Conservation (phyloP, 208 protist genomes). For the Porcisia hertigi region DNA sequence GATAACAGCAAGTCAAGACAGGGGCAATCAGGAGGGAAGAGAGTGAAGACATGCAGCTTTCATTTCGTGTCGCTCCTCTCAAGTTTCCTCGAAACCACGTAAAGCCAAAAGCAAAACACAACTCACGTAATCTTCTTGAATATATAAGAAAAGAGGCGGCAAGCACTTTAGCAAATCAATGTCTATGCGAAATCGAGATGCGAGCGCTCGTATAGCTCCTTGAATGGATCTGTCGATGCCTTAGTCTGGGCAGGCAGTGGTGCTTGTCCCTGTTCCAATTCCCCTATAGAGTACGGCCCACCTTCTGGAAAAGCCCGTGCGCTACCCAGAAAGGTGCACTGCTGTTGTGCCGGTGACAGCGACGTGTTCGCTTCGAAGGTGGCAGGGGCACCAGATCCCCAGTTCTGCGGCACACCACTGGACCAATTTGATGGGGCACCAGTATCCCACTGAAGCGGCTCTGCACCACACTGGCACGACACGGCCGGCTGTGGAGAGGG, state of each 20-base stretch:
- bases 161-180: background rate
- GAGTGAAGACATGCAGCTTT: background rate
- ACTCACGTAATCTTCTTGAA: background rate
- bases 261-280: background rate
- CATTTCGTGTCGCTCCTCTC: background rate
- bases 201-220: constrained; percentile 35
- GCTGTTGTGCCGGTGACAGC: background rate
- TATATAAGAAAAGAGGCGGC: background rate
- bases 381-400: constrained; percentile 11
- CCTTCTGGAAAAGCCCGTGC: background rate
- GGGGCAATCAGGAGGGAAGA: background rate
- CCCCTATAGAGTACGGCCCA: background rate
- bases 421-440: constrained; percentile 27
- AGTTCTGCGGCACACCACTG: constrained; percentile 23
- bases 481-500: background rate
- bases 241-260: constrained; percentile 3
- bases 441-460: constrained; percentile 12
- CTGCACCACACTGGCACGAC: background rate
- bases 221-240: constrained; percentile 47
- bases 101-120: background rate
- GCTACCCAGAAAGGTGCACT: background rate
- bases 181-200: constrained; percentile 12
- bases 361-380: background rate
- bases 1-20: background rate
- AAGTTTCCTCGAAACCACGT: background rate